phyloP scores from a whole-genome alignment of 805 yeast genomes.

The Vanderwaltozyma yarrowii region DNA sequence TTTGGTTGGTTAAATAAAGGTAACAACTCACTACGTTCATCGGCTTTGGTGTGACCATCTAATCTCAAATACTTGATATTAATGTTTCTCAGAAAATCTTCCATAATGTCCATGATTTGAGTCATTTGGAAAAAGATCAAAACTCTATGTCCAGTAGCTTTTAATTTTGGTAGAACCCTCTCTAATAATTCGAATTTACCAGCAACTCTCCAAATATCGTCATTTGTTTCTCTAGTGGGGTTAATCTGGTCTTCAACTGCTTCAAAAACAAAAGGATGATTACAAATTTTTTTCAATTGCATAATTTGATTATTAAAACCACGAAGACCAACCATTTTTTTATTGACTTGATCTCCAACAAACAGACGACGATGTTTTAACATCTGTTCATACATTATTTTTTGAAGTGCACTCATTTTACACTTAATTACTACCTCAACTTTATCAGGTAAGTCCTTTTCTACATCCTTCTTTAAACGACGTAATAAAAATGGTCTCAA shows the following conservation, averaged over 20 bases:
- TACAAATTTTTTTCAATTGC: slow-evolving; percentile 79
- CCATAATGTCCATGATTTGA: slow-evolving; percentile 84
- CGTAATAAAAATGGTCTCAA: slow-evolving; percentile 75
- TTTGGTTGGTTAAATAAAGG: slow-evolving; percentile 64
- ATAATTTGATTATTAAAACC: slow-evolving; percentile 74
- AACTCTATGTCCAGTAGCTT: slow-evolving; percentile 66
- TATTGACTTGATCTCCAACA: slow-evolving; percentile 53
- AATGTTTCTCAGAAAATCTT: slow-evolving; percentile 61
- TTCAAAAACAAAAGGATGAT: slow-evolving; percentile 81
- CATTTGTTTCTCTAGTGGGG: slow-evolving; percentile 51
- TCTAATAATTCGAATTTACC: slow-evolving; percentile 78
- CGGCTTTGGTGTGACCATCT: slow-evolving; percentile 79
- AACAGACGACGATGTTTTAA: slow-evolving; percentile 58
- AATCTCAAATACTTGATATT: slow-evolving; percentile 63
- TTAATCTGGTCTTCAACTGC: slow-evolving; percentile 66
- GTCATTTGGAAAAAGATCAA: slow-evolving; percentile 84
- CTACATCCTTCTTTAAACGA: slow-evolving; percentile 80
- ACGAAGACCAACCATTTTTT: slow-evolving; percentile 46
- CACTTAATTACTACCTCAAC: slow-evolving; percentile 77
- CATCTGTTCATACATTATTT: slow-evolving; percentile 66
- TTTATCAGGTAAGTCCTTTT: slow-evolving; percentile 75
- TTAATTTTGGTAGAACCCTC: slow-evolving; percentile 64
- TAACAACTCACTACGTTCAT: slow-evolving; percentile 68
- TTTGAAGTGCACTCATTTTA: slow-evolving; percentile 64
- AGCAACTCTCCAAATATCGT: slow-evolving; percentile 61